These are phyloP conservation scores for Arbutus unedo DNA, from an alignment of 148 eudicot genomes.

Conservation along the genomic window DNA sequence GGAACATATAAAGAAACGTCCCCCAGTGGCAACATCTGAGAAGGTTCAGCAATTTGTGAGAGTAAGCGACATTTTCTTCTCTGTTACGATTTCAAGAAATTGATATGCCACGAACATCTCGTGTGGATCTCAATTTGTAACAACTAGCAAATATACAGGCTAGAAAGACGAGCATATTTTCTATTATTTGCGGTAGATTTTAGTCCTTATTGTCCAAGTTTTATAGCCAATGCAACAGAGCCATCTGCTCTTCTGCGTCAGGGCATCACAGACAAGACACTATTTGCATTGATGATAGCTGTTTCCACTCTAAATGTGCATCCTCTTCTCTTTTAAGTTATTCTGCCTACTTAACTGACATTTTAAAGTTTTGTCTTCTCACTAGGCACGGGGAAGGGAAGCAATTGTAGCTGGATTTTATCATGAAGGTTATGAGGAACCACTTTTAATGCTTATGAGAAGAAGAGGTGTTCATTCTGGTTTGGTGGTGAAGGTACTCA, in stretches of 20 bases:
- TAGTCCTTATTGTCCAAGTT: neutral
- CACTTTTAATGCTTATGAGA: conserved; percentile 94
- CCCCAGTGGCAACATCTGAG: conserved; percentile 92
- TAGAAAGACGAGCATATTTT: neutral
- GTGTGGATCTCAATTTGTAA: neutral
- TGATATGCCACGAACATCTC: neutral
- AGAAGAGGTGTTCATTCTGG: conserved; percentile 93
- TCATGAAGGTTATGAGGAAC: conserved; percentile 97
- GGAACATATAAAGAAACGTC: conserved; percentile 98
- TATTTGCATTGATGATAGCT: neutral
- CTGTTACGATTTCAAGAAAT: neutral
- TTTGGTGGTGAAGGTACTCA: conserved; percentile 81
- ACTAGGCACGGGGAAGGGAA: conserved; percentile 84
- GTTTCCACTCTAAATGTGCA: neutral
- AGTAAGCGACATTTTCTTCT: conserved; percentile 39
- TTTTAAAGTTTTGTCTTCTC: neutral
- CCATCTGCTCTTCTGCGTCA: neutral
- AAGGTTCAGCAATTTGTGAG: conserved; percentile 93
- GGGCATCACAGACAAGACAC: neutral
- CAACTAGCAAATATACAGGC: neutral
- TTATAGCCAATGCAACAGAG: neutral
- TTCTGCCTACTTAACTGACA: neutral
- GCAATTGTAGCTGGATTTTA: conserved; percentile 92
- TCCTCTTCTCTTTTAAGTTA: neutral
- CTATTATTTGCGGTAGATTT: neutral